phyloP scores from a whole-genome alignment of 164 flowering plant species.

The Macadamia integrifolia region DNA sequence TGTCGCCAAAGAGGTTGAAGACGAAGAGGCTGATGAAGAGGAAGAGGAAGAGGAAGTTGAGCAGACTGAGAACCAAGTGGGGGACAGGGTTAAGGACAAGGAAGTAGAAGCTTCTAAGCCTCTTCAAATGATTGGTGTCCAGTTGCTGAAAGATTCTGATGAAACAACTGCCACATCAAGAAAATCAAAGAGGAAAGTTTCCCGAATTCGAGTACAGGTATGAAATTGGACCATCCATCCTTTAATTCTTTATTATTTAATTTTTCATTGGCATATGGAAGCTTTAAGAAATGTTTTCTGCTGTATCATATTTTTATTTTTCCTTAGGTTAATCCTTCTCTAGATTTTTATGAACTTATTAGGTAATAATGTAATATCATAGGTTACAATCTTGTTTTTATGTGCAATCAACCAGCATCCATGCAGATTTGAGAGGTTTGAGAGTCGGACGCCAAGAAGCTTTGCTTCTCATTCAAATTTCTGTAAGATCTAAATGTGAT shows the following conservation, averaged over 20 bases:
- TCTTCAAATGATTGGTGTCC: constrained; percentile 95
- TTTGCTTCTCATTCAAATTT: too few relatives aligned
- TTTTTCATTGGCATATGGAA: not conserved
- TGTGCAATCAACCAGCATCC: too few relatives aligned
- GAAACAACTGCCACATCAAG: constrained; percentile 40
- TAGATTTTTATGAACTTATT: too few relatives aligned
- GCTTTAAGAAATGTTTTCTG: too few relatives aligned
- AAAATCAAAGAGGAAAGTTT: constrained; percentile 50
- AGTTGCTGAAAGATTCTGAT: constrained; percentile 73
- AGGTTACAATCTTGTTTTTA: too few relatives aligned
- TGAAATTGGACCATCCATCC: not conserved
- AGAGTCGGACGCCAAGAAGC: too few relatives aligned
- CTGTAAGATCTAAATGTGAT: too few relatives aligned
- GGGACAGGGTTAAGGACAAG: constrained; percentile 56
- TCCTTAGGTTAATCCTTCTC: too few relatives aligned
- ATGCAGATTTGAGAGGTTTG: too few relatives aligned
- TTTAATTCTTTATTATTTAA: not conserved
- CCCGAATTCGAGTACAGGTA: constrained; percentile 57
- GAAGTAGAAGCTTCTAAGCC: constrained; percentile 69
- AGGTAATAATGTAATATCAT: too few relatives aligned
- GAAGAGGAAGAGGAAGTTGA: constrained; percentile 63
- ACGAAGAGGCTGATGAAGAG: constrained; percentile 42
- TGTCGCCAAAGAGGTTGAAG: constrained; percentile 44
- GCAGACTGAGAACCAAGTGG: constrained; percentile 60
- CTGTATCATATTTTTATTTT: too few relatives aligned